These are phyloP conservation scores for Phialophora macrospora DNA, from an alignment of 2,329 filamentous ascomycete genomes.

Conservation along the genomic window DNA sequence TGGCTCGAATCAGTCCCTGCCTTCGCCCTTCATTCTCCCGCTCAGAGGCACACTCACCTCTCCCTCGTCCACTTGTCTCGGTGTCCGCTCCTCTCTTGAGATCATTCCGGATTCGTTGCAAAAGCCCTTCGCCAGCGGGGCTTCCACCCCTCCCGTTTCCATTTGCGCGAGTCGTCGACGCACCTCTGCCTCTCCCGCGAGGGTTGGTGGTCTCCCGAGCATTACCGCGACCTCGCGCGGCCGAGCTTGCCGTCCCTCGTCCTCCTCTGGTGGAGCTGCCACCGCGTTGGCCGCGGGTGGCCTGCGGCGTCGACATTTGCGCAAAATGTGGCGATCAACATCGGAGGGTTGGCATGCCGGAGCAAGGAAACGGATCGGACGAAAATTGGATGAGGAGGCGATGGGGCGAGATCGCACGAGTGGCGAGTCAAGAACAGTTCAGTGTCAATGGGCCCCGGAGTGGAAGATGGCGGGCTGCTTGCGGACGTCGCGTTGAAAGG, in stretches of 20 bases:
- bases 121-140: constrained; percentile 24
- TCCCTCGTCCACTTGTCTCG: constrained; percentile 15
- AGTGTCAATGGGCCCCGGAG: background rate
- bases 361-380: background rate
- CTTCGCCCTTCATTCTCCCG: background rate
- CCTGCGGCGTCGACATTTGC: constrained; percentile 37
- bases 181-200: constrained; percentile 29
- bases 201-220: constrained; percentile 20
- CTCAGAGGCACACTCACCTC: constrained; percentile 29
- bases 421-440: background rate
- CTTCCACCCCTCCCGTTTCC: constrained; percentile 6
- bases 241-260: constrained; percentile 22
- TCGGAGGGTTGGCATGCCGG: constrained; percentile 28
- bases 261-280: constrained; percentile 32
- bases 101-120: constrained; percentile 33
- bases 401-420: background rate
- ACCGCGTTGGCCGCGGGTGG: constrained; percentile 36
- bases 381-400: background rate
- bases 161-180: constrained; percentile 10
- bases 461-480: background rate
- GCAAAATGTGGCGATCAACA: constrained; percentile 30
- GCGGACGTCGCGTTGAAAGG: background rate
- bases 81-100: constrained; percentile 27
- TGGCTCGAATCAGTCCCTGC: constrained; percentile 18
- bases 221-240: constrained; percentile 31